Base-by-base conservation (phyloP, 2,329 filamentous ascomycete genomes). In the Colletotrichum spinosum region DNA sequence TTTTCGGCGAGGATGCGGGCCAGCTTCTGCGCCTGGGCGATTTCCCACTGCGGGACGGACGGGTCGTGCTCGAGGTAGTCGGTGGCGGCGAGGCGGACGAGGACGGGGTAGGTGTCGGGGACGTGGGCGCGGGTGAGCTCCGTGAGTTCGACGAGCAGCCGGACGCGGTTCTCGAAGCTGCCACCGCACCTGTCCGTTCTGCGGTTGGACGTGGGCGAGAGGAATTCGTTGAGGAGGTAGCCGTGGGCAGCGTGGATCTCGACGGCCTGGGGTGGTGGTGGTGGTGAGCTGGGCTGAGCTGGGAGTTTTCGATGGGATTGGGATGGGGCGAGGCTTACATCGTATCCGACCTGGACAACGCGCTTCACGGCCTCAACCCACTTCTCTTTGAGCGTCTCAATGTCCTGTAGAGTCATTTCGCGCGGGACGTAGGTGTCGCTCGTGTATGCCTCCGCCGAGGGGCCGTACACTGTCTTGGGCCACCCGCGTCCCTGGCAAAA, bases 41-140 rank as follows among this genome's bases (percentile, higher is more conserved):
- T 68, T 0, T 89, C 91, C 92, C 72, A 95, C 70, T 86, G 86
- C 60, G 88, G 84, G 10, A 82, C 75, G 12, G 80, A 79, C 2
- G 81, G 81, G 50, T 84, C 81, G 69, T 85, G 80, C 66, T 92
- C 88, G 0, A 94, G 82, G 86, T 90, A 93, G 72, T 94, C 92
- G 0, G 87, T 90, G 1, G 88, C 90, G 8, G 85, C 88, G 69
- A 94, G 84, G 34, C 92, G 87, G 12, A 92, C 78, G 72, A 94
- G 87, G 0, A 94, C 79, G 0, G 92, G 92, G 84, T 90, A 90
- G 13, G 80, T 75, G 8, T 86, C 78, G 0, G 90, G 90, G 2
- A 92, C 89, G 2, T 80, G 83, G 4, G 80, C 78, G 15, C 92
- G 84, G 2, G 86, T 83, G 10, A 87, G 74, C 44, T 91, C 85